Percentiles rank a stretch among this genome's conserved stretches.
Conservation (phyloP, 352 stramenopile genomes). For the Globisporangium takayamanum region DNA sequence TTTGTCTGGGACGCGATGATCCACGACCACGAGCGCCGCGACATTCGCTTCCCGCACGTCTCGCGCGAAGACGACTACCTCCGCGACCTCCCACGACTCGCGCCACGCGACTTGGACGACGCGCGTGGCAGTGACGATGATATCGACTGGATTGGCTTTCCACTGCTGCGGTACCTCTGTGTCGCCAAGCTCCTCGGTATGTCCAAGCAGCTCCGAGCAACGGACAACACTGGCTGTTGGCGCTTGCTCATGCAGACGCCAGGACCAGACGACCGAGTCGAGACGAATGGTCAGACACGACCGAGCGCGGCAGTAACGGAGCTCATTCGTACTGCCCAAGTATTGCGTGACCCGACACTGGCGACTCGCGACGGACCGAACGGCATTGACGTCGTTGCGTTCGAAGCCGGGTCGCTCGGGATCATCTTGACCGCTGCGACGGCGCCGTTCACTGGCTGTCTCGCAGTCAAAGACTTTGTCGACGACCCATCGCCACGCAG, state of each 20-base stretch:
- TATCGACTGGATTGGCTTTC: slow-evolving; percentile 46
- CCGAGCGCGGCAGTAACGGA: slow-evolving; percentile 9
- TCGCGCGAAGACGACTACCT: slow-evolving; percentile 32
- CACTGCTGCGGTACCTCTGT: slow-evolving; percentile 62
- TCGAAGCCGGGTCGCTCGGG: slow-evolving; percentile 53
- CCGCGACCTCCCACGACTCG: slow-evolving; percentile 28
- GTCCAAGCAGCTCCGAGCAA: slow-evolving; percentile 38
- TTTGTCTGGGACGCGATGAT: slow-evolving; percentile 72
- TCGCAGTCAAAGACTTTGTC: slow-evolving; percentile 79
- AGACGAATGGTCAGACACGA: slow-evolving; percentile 7
- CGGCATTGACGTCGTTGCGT: slow-evolving; percentile 53
- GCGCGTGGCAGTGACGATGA: slow-evolving; percentile 10
- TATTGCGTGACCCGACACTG: slow-evolving; percentile 54
- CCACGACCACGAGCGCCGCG: slow-evolving; percentile 20
- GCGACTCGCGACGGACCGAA: slow-evolving; percentile 24
- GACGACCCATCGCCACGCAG: background rate
- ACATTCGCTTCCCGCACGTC: slow-evolving; percentile 33
- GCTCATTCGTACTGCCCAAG: slow-evolving; percentile 41
- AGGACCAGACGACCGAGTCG: slow-evolving; percentile 3
- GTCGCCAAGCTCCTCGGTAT: slow-evolving; percentile 55
- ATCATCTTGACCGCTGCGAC: slow-evolving; percentile 59
- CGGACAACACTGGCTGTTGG: slow-evolving; percentile 65
- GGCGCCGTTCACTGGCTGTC: slow-evolving; percentile 34
- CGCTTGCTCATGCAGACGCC: slow-evolving; percentile 70
- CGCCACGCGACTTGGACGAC: background rate